Conservation (phyloP, 139 green algal species). For the Ostreobium quekettii region DNA sequence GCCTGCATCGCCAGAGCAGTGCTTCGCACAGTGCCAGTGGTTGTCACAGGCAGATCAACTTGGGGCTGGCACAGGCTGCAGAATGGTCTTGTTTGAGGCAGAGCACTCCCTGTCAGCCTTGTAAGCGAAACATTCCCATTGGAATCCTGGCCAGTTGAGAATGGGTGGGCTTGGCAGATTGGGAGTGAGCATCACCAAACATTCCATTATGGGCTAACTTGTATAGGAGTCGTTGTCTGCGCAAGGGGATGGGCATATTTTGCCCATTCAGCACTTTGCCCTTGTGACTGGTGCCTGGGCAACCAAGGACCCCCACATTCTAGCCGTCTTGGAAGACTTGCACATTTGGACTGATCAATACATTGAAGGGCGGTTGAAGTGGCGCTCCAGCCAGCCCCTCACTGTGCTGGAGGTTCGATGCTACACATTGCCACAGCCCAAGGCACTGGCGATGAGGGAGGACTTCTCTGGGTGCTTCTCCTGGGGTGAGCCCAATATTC, state of each 20-base stretch:
- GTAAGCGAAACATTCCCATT: too few relatives aligned
- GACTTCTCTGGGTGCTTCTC: conserved; percentile 10
- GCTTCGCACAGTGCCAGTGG: too few relatives aligned
- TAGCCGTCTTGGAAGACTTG: not conserved
- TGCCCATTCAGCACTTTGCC: not conserved
- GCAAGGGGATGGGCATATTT: not conserved
- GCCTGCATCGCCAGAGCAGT: too few relatives aligned
- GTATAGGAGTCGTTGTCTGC: not conserved
- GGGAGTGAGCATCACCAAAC: not conserved
- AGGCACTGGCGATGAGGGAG: not conserved
- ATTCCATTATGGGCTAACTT: not conserved
- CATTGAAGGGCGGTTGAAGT: conserved; percentile 7
- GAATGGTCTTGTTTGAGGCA: too few relatives aligned
- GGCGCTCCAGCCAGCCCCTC: not conserved
- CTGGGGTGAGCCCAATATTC: conserved; percentile 8
- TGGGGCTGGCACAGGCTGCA: too few relatives aligned
- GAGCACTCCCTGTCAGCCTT: too few relatives aligned
- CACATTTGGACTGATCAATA: conserved; percentile 15
- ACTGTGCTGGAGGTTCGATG: conserved; percentile 11
- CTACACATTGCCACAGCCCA: not conserved
- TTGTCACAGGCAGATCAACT: too few relatives aligned
- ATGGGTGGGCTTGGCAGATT: not conserved
- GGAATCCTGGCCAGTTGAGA: too few relatives aligned
- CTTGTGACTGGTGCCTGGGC: conserved; percentile 1
- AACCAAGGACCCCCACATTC: not conserved